Conservation (phyloP, 306 rosid species). For the Corylus avellana region DNA sequence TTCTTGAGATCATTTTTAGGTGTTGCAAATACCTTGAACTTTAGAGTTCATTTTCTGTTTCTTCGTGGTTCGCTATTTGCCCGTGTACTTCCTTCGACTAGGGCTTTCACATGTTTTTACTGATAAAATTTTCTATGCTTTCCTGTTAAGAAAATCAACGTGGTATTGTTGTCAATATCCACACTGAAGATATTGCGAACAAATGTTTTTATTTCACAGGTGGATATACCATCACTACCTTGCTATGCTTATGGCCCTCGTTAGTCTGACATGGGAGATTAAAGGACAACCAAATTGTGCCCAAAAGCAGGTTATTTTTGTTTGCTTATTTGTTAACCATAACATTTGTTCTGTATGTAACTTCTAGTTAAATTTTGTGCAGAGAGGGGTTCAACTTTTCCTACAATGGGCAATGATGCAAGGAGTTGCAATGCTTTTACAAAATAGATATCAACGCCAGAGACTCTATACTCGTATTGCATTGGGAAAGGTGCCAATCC, state of each 20-base stretch:
- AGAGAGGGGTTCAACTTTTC: conserved; percentile 98
- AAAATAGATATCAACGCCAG: conserved; percentile 98
- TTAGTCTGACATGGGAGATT: conserved; percentile 99
- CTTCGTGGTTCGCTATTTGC: background rate
- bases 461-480: conserved; percentile 99
- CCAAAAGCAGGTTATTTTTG: conserved; percentile 70
- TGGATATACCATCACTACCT: conserved; percentile 99
- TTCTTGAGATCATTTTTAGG: background rate
- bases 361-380: conserved; percentile 30
- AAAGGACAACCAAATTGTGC: conserved; percentile 93
- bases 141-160: background rate
- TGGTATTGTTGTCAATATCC: background rate
- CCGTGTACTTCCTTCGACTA: background rate
- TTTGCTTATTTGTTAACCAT: background rate
- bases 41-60: background rate
- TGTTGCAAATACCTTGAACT: conserved; percentile 2
- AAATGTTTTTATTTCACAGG: conserved; percentile 50
- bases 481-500: conserved; percentile 79
- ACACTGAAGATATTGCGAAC: conserved; percentile 11
- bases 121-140: background rate
- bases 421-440: conserved; percentile 97
- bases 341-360: background rate
- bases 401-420: conserved; percentile 99
- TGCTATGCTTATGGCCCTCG: conserved; percentile 94
- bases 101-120: background rate